Evolutionary conservation across 345 rosid species (phyloP).

Genomic region (Leavenworthia alabamica): DNA sequence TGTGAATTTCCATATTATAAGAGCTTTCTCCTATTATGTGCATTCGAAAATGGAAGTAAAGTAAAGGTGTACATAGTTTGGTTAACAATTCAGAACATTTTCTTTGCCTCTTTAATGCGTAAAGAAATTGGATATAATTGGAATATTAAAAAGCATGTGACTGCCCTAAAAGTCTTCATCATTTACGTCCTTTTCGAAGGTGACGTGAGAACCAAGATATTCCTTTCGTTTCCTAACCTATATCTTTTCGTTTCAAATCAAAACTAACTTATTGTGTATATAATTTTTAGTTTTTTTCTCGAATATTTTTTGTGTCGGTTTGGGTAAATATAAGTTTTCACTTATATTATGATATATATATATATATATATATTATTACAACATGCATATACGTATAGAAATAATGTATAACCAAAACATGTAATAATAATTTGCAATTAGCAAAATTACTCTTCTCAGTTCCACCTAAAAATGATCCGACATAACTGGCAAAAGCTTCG

Average conservation of each 20-base stretch:
- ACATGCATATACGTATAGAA: no score
- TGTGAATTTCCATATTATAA: no score
- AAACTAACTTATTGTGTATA: background rate
- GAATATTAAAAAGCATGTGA: constrained; percentile 39
- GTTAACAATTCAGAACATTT: background rate
- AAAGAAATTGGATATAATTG: constrained; percentile 39
- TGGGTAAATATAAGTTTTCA: background rate
- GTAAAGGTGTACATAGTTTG: background rate
- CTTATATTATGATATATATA: no score
- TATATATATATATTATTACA: no score
- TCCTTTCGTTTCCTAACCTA: background rate
- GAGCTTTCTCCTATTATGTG: no score
- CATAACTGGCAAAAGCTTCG: background rate
- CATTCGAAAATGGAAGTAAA: no score
- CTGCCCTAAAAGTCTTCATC: constrained; percentile 37
- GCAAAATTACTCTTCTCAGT: background rate
- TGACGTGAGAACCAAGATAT: constrained; percentile 2
- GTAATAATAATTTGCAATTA: background rate
- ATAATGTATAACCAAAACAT: background rate
- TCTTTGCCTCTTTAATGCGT: constrained; percentile 18
- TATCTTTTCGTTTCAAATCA: background rate
- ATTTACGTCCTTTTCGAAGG: constrained; percentile 44
- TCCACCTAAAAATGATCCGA: constrained; percentile 4
- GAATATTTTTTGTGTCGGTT: background rate
- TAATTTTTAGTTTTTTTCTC: background rate